These are phyloP conservation scores for Lasiodiplodia sp. DNA, from an alignment of 2,329 filamentous ascomycete genomes.

Conservation along the genomic window DNA sequence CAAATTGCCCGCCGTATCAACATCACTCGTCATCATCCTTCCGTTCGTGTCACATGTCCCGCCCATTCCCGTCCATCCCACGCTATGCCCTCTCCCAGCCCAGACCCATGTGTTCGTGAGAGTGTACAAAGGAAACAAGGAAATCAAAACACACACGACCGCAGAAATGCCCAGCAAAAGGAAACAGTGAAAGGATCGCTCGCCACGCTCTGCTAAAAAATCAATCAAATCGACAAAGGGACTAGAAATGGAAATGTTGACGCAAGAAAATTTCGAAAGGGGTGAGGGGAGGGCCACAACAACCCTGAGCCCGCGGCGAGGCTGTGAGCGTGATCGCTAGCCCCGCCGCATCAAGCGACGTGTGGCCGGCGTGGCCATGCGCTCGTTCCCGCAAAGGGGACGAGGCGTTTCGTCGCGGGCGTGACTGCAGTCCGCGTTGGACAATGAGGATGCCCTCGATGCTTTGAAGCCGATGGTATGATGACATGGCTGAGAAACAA, in stretches of 20 bases:
- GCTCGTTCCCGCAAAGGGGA: slow-evolving; percentile 15
- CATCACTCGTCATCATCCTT: slow-evolving; percentile 28
- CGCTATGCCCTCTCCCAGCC: slow-evolving; percentile 22
- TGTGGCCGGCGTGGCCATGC: slow-evolving; percentile 17
- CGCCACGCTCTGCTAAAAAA: slow-evolving; percentile 44
- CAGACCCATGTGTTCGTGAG: slow-evolving; percentile 17
- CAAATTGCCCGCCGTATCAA: slow-evolving; percentile 29
- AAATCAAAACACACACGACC: slow-evolving; percentile 33
- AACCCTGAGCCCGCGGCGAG: slow-evolving; percentile 12
- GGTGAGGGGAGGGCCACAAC: slow-evolving; percentile 34
- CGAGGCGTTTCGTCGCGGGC: slow-evolving; percentile 13
- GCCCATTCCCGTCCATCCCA: slow-evolving; percentile 20
- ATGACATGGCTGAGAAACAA: slow-evolving; percentile 22
- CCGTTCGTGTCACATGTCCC: slow-evolving; percentile 30
- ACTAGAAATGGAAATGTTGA: slow-evolving; percentile 38
- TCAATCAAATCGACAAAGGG: slow-evolving; percentile 35
- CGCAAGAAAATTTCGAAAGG: slow-evolving; percentile 40
- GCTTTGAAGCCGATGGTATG: slow-evolving; percentile 19
- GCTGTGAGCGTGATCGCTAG: slow-evolving; percentile 11
- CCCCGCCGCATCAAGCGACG: slow-evolving; percentile 11
- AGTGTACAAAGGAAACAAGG: slow-evolving; percentile 30
- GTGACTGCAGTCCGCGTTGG: slow-evolving; percentile 15
- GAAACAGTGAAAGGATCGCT: slow-evolving; percentile 42
- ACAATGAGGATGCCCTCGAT: slow-evolving; percentile 19
- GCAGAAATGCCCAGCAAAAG: slow-evolving; percentile 28